These are phyloP conservation scores for Saccharomyces hybrid DNA, from an alignment of 1,139 yeast genomes.

Conservation along the genomic window DNA sequence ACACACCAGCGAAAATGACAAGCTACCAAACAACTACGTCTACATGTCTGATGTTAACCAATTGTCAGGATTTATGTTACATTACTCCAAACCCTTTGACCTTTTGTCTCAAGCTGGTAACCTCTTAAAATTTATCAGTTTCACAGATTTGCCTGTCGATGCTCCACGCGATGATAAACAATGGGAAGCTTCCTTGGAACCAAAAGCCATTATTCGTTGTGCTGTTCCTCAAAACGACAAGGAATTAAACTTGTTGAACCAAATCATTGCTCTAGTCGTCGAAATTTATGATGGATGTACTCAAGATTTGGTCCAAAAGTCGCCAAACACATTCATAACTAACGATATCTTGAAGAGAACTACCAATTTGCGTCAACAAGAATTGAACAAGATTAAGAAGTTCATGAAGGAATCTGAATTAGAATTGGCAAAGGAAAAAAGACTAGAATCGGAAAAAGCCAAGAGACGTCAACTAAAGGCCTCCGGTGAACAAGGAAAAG, in stretches of 20 bases:
- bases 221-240: constrained; percentile 18
- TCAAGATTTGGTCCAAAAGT: constrained; percentile 29
- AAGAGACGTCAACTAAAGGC: constrained; percentile 36
- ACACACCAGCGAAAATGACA: constrained; percentile 59
- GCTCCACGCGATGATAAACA: constrained; percentile 47
- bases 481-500: constrained; percentile 67
- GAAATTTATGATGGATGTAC: constrained; percentile 39
- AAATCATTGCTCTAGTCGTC: constrained; percentile 29
- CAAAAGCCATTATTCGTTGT: constrained; percentile 36
- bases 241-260: constrained; percentile 28
- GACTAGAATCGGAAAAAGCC: constrained; percentile 52
- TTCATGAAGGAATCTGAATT: constrained; percentile 47
- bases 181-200: constrained; percentile 38
- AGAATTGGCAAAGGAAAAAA: constrained; percentile 63
- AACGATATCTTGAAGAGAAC: constrained; percentile 67
- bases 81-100: constrained; percentile 41
- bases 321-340: constrained; percentile 29
- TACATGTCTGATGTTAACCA: constrained; percentile 88
- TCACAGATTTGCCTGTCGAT: constrained; percentile 72
- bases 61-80: constrained; percentile 57
- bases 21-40: constrained; percentile 67
- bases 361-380: constrained; percentile 43
- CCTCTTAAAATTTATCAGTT: constrained; percentile 57
- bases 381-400: constrained; percentile 49
- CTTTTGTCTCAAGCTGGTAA: constrained; percentile 45